Evolutionary conservation across 257 asterid species (phyloP).

Genomic region (Forsythia suspensa): DNA sequence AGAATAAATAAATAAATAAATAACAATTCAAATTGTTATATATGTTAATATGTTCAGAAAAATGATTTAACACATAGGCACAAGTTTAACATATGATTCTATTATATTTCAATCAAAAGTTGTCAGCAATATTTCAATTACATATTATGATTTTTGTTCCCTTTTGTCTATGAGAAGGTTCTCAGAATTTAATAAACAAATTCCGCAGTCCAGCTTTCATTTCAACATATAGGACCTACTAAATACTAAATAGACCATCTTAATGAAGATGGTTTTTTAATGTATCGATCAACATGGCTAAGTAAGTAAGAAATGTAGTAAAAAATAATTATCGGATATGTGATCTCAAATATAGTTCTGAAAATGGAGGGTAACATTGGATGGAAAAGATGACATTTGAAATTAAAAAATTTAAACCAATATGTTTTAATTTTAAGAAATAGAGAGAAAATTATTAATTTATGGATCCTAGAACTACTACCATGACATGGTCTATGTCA

Average conservation of each 20-base stretch:
- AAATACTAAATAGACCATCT: not conserved
- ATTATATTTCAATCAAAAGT: not conserved
- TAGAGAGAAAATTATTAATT: not conserved
- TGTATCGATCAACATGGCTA: not conserved
- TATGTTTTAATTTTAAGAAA: not conserved
- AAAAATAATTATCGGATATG: not conserved
- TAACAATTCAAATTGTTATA: not conserved
- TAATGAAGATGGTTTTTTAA: not conserved
- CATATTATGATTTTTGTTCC: slow-evolving; percentile 6
- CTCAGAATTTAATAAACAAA: not conserved
- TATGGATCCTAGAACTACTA: not conserved
- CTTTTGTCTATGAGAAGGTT: not conserved
- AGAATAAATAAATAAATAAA: slow-evolving; percentile 6
- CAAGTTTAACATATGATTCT: not conserved
- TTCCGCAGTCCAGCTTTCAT: not conserved
- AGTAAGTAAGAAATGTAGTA: not conserved
- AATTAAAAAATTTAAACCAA: not conserved
- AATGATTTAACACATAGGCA: slow-evolving; percentile 15
- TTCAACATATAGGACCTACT: not conserved
- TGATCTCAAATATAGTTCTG: not conserved
- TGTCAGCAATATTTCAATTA: slow-evolving; percentile 12
- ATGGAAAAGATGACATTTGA: not conserved
- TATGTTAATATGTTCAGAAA: slow-evolving; percentile 1
- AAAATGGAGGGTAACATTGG: not conserved
- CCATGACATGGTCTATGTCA: not conserved